These are phyloP conservation scores for Claviceps sp. DNA, from an alignment of 2,329 filamentous ascomycete species.

Conservation along the genomic window DNA sequence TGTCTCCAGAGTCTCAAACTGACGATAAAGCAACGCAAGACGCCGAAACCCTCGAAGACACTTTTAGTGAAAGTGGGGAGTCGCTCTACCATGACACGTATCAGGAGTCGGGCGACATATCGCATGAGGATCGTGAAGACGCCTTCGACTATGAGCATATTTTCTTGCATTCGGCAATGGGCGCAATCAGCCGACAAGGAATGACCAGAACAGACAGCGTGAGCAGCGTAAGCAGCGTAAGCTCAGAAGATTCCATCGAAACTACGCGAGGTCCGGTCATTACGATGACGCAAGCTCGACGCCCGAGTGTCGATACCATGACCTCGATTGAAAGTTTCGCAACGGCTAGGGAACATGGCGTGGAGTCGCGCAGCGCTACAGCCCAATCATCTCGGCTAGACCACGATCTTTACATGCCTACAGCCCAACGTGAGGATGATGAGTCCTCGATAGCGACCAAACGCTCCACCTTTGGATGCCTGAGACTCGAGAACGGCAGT, in stretches of 20 bases:
- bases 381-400: constrained; percentile 8
- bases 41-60: constrained; percentile 4
- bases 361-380: constrained; percentile 24
- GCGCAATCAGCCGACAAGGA: constrained; percentile 45
- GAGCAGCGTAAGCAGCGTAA: constrained; percentile 42
- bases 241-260: constrained; percentile 47
- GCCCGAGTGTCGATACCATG: constrained; percentile 34
- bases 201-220: constrained; percentile 23
- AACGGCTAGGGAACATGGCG: constrained; percentile 37
- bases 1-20: background rate
- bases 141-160: constrained; percentile 96
- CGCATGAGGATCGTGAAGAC: constrained; percentile 86
- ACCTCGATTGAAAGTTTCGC: constrained; percentile 42
- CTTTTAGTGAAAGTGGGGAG: constrained; percentile 49
- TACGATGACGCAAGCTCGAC: constrained; percentile 17
- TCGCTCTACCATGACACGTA: constrained; percentile 49
- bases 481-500: background rate
- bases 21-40: constrained; percentile 12
- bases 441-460: constrained; percentile 8
- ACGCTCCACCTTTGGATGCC: constrained; percentile 13
- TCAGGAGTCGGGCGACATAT: constrained; percentile 40
- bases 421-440: constrained; percentile 9
- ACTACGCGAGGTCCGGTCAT: constrained; percentile 37
- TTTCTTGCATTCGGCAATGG: constrained; percentile 85
- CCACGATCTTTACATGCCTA: constrained; percentile 11